Conservation (phyloP, 2,329 filamentous ascomycete genomes). For the Colletotrichum sojae region DNA sequence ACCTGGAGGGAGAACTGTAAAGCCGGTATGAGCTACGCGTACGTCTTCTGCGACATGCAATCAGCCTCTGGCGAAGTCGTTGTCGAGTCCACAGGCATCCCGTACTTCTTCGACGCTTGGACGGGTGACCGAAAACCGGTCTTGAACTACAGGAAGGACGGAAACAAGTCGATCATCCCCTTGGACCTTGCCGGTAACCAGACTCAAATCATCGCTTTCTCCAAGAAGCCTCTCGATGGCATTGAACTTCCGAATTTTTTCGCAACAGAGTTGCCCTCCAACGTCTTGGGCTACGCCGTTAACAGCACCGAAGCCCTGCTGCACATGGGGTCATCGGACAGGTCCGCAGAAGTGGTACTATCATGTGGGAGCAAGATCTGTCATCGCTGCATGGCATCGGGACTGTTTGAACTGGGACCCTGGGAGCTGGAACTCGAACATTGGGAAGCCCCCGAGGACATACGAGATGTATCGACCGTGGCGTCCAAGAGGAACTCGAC, state of each 20-base stretch:
- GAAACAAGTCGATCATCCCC: slow-evolving; percentile 8
- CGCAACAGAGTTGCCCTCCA: background rate
- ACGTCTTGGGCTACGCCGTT: background rate
- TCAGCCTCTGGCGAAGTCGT: slow-evolving; percentile 8
- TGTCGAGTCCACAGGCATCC: background rate
- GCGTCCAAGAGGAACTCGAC: slow-evolving; percentile 32
- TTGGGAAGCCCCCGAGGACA: slow-evolving; percentile 32
- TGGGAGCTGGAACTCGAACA: slow-evolving; percentile 30
- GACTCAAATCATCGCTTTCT: slow-evolving; percentile 23
- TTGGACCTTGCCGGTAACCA: slow-evolving; percentile 28
- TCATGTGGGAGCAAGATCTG: background rate
- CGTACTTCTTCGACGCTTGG: slow-evolving; percentile 33
- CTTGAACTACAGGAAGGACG: background rate
- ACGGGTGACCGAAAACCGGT: slow-evolving; percentile 17
- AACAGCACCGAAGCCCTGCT: background rate
- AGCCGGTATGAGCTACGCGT: slow-evolving; percentile 10
- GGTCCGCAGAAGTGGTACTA: background rate
- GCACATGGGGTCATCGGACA: background rate
- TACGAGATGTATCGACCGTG: slow-evolving; percentile 8
- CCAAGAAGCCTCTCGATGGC: background rate
- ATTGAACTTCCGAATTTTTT: background rate
- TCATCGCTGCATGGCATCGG: background rate
- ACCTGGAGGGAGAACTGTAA: slow-evolving; percentile 26
- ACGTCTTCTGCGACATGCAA: slow-evolving; percentile 16
- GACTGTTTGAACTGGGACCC: background rate